Base-by-base conservation (phyloP, 2,329 filamentous ascomycete genomes). In the Ilyonectria mors-panacis region DNA sequence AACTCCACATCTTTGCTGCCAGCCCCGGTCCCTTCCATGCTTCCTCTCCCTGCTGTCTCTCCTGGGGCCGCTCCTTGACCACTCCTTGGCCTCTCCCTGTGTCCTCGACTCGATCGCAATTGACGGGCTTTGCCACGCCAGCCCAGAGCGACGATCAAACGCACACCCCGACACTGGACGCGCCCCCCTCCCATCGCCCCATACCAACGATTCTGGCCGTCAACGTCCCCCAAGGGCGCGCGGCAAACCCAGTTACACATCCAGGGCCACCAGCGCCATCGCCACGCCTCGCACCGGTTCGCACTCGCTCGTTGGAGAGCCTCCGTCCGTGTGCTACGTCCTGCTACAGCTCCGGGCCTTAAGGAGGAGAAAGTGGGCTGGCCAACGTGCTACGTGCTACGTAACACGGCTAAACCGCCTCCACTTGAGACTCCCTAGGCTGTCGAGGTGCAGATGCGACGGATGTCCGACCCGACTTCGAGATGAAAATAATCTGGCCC, bases 201-300 rank as follows among this genome's bases (percentile, higher is more conserved):
- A 60, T 21, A 33, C 50, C 44, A 56, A n/a, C 47, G 35, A 60
- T 45, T 19, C 45, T 44, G 39, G 51, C 57, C n/a, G 37, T 37
- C 48, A 55, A 39, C 33, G 48, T 55, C 33, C 42, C 9, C 9
- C 10, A 5, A 35, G 21, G 33, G 47, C 19, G 55, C 62, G 56
- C 55, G 62, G 48, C 51, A 61, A 65, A 55, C 45, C 48, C 56
- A 59, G 63, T 59, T 53, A 59, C 61, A 58, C 47, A 44, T 58
- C 61, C 55, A 63, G 33, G 19, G 39, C 45, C 57, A 51, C 45
- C 45, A 30, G 26, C 59, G 26, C 30, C 58, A 44, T 23, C 42
- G 13, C 54, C 23, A 51, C 56, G 33, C 42, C 47, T 65, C 50
- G 26, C 26, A 42, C 35, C 45, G 57, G 37, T 23, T 42, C 58